Evolutionary conservation across 1,139 yeast genomes (phyloP).

Genomic region (Yarrowia galli): DNA sequence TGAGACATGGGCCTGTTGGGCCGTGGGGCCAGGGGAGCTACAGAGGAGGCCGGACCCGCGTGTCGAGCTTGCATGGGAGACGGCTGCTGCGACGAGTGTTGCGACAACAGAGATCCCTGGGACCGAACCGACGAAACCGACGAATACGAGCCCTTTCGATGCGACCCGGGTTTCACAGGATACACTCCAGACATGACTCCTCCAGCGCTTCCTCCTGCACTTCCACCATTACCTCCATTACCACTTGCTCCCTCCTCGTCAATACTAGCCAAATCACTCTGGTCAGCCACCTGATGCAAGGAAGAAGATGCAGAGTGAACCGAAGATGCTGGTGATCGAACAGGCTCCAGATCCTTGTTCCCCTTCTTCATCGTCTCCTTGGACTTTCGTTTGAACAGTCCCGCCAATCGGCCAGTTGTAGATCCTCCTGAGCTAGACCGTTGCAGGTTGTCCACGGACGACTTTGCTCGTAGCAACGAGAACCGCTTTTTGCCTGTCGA

Average conservation of each 20-base stretch:
- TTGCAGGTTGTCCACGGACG: slow-evolving; percentile 46
- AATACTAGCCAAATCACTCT: slow-evolving; percentile 29
- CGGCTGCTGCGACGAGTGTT: slow-evolving; percentile 19
- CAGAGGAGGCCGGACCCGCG: slow-evolving; percentile 11
- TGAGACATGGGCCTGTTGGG: slow-evolving; percentile 19
- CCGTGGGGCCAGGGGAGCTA: slow-evolving; percentile 19
- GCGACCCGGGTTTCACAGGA: neutral
- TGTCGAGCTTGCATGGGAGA: slow-evolving; percentile 30
- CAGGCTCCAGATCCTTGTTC: slow-evolving; percentile 12
- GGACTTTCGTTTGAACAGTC: slow-evolving; percentile 32
- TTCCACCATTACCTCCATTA: no score
- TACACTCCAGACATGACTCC: neutral
- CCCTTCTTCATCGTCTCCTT: slow-evolving; percentile 29
- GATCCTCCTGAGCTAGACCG: slow-evolving; percentile 5
- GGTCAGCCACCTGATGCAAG: slow-evolving; percentile 11
- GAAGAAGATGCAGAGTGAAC: slow-evolving; percentile 25
- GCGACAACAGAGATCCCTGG: slow-evolving; percentile 3
- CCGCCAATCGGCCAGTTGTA: slow-evolving; percentile 8
- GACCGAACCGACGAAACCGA: slow-evolving; percentile 29
- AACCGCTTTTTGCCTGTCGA: slow-evolving; percentile 42
- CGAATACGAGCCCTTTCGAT: slow-evolving; percentile 28
- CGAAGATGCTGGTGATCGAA: slow-evolving; percentile 17
- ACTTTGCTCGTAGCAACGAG: slow-evolving; percentile 47
- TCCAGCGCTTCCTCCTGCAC: slow-evolving; percentile 3
- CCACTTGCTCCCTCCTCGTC: slow-evolving; percentile 34